Evolutionary conservation across 1,139 yeast genomes (phyloP).

Genomic region (Citeromyces siamensis): DNA sequence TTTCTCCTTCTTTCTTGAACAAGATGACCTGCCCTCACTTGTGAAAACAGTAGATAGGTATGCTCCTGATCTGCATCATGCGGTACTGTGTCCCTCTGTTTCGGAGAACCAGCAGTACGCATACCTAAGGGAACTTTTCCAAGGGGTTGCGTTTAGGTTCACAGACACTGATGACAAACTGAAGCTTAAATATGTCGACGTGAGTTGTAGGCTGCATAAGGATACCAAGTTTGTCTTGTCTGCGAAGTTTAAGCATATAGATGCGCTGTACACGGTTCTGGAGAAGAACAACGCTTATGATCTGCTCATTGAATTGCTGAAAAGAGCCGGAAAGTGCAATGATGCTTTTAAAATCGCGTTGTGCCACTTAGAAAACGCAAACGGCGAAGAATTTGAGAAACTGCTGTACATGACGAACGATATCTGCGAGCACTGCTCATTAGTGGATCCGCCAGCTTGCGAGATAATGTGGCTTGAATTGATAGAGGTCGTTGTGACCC

Average conservation of each 20-base stretch:
- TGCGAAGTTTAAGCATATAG: background rate
- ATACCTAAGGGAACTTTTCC: conserved; percentile 19
- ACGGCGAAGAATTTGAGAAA: background rate
- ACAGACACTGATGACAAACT: background rate
- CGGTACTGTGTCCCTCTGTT: conserved; percentile 21
- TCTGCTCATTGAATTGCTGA: background rate
- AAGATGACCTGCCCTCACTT: conserved; percentile 24
- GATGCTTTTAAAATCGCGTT: background rate
- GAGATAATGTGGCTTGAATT: background rate
- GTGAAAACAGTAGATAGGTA: conserved; percentile 24
- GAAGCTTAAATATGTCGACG: background rate
- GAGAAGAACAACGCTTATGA: background rate
- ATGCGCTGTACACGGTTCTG: background rate
- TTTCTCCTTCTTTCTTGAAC: conserved; percentile 23
- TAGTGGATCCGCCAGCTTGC: background rate
- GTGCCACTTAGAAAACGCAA: background rate
- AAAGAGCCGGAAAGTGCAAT: background rate
- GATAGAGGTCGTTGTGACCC: background rate
- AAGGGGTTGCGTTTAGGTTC: background rate
- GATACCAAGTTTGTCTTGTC: background rate
- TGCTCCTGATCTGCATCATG: conserved; percentile 26
- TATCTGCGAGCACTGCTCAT: background rate
- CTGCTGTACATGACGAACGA: background rate
- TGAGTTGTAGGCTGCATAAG: background rate
- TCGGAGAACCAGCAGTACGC: conserved; percentile 13